These are phyloP conservation scores for Talaromyces piceae DNA, from an alignment of 2,329 filamentous ascomycete species.

Conservation along the genomic window DNA sequence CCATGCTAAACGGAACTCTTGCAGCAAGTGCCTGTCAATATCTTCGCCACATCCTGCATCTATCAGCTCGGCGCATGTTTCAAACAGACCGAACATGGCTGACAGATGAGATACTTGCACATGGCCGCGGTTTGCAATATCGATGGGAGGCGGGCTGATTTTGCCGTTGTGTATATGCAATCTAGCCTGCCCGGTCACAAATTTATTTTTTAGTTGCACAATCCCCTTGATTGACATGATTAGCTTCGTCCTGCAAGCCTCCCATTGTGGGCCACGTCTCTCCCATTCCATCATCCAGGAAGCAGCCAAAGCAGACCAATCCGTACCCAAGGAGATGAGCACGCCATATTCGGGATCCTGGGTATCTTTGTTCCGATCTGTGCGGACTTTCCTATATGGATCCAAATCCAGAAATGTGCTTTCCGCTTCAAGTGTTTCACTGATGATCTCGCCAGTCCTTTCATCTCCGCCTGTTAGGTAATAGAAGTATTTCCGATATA, in stretches of 20 bases:
- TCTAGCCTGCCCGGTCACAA: conserved; percentile 49
- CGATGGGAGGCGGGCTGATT: conserved; percentile 46
- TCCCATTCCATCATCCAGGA: conserved; percentile 57
- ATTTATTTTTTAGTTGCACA: conserved; percentile 49
- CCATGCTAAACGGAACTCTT: conserved; percentile 48
- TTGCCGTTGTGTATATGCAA: conserved; percentile 46
- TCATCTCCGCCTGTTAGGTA: conserved; percentile 51
- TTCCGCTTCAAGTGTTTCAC: conserved; percentile 47
- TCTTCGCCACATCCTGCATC: conserved; percentile 42
- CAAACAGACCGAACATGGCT: conserved; percentile 52
- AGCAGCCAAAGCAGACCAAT: conserved; percentile 52
- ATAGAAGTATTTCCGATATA: conserved; percentile 52
- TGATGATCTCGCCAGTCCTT: conserved; percentile 48
- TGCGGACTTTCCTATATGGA: conserved; percentile 52
- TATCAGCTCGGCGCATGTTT: conserved; percentile 51
- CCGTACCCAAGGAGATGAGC: conserved; percentile 50
- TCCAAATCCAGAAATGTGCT: conserved; percentile 49
- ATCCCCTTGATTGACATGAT: conserved; percentile 45
- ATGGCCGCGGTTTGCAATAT: conserved; percentile 45
- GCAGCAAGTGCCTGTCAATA: conserved; percentile 19
- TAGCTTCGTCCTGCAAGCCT: conserved; percentile 47
- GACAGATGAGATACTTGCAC: conserved; percentile 50
- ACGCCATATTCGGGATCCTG: conserved; percentile 39
- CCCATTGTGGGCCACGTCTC: conserved; percentile 46
- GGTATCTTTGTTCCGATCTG: conserved; percentile 37